These are phyloP conservation scores for Chrysoporthe deuterocubensis DNA, from an alignment of 2,329 filamentous ascomycete genomes.

Conservation along the genomic window DNA sequence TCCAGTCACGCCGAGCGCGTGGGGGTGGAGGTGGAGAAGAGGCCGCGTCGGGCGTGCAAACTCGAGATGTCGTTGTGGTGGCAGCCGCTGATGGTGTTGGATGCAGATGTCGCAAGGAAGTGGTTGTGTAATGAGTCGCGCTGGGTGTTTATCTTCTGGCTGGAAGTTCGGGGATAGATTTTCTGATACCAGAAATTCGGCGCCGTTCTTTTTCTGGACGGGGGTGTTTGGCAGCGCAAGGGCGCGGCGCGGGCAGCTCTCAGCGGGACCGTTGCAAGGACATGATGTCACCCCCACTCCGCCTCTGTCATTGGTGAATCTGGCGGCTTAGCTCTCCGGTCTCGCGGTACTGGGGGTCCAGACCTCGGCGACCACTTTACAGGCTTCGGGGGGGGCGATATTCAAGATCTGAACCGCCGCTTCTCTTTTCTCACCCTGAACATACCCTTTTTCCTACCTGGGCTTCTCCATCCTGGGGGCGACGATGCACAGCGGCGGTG, in stretches of 20 bases:
- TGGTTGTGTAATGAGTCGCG: slow-evolving; percentile 10
- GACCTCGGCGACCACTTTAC: slow-evolving; percentile 1
- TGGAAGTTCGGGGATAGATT: slow-evolving; percentile 2
- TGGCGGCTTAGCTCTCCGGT: slow-evolving; percentile 4
- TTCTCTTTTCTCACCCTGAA: not conserved
- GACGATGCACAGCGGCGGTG: not conserved
- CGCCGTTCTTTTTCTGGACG: slow-evolving; percentile 20
- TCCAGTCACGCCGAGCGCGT: slow-evolving; percentile 28
- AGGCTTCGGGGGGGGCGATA: not conserved
- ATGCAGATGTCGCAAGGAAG: not conserved
- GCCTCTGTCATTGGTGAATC: slow-evolving; percentile 11
- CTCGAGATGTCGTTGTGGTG: not conserved
- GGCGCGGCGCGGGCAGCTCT: slow-evolving; percentile 12
- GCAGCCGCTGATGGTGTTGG: not conserved
- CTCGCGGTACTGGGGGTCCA: not conserved
- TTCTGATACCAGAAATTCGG: slow-evolving; percentile 16
- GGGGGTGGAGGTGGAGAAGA: slow-evolving; percentile 19
- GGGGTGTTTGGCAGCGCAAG: slow-evolving; percentile 9
- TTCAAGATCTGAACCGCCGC: not conserved
- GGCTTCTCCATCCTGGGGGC: not conserved
- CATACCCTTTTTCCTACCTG: too few relatives aligned
- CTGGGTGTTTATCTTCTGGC: not conserved
- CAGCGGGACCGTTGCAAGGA: not conserved
- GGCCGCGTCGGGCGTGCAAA: not conserved
- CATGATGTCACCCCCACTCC: slow-evolving; percentile 29